These are phyloP conservation scores for Saccharomycopsis schoenii DNA, from an alignment of 805 yeast species.

Conservation along the genomic window DNA sequence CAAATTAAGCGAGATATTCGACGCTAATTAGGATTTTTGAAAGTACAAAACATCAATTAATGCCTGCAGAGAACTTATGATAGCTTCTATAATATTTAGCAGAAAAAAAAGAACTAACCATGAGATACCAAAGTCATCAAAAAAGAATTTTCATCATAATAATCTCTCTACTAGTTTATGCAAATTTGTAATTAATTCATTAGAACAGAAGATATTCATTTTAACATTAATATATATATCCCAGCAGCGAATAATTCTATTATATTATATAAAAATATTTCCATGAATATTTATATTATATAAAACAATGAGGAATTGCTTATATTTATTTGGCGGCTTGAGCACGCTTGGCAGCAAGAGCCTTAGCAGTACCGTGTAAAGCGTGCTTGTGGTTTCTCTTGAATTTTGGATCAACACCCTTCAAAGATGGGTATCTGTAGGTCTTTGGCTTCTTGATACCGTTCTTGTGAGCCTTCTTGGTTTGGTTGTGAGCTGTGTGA, in stretches of 20 bases:
- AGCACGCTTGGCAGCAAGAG: constrained; percentile 75
- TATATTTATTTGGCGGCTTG: constrained; percentile 25
- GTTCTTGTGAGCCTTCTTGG: constrained; percentile 99
- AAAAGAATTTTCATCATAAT: too few relatives aligned
- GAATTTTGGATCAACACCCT: constrained; percentile 99
- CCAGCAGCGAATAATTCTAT: constrained; percentile 1
- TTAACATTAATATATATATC: constrained; percentile 1
- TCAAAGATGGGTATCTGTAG: constrained; percentile 95
- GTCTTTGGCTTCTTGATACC: constrained; percentile 99
- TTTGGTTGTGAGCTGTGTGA: constrained; percentile 99
- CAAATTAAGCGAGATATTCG: neutral
- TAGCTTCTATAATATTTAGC: too few relatives aligned
- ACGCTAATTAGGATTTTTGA: too few relatives aligned
- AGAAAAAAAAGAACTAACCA: too few relatives aligned
- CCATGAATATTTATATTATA: neutral
- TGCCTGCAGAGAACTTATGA: too few relatives aligned
- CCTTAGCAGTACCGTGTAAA: constrained; percentile 94
- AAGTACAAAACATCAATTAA: too few relatives aligned
- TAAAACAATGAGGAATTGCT: neutral
- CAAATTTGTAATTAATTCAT: neutral
- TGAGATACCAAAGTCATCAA: too few relatives aligned
- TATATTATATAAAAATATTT: neutral
- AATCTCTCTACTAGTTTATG: neutral
- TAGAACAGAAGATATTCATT: constrained; percentile 2
- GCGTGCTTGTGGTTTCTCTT: constrained; percentile 99